Base-by-base conservation (phyloP, 768 basidiomycete species). In the Suillus tomentosus region DNA sequence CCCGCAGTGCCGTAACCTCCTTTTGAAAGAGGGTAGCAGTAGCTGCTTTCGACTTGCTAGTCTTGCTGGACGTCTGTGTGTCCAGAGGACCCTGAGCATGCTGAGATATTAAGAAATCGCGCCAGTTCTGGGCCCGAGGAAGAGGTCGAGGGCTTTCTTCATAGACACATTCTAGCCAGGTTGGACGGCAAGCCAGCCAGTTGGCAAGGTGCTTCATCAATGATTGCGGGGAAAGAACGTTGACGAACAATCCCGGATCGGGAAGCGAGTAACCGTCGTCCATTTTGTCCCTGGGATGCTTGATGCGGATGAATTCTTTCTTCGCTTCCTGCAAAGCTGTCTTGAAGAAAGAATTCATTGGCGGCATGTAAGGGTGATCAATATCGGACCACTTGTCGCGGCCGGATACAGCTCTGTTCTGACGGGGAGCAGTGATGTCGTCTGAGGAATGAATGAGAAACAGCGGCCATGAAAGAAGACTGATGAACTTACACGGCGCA, bases 351-450 rank as follows among this genome's bases (percentile, higher is more conserved):
- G 27, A 37, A 10, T 58, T 37, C 37, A 37, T 37, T 37, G 56
- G 37, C 14, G 37, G 56, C 56, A 58, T 37, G 4, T 5, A 42
- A 37, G 36, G 56, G 56, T 58, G 56, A 24, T 58, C 56, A 5
- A 58, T 39, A 40, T 58, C 56, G 8, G 34, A 37, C 56, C 56
- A 58, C 56, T 58, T 58, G 37, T 58, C 34, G 40, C 37, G 15
- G 37, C 56, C 56, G 7, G 22, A 42, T 5, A 42, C 56, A 37
- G 5, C 19, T 58, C 7, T 27, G 3, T 39, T 42, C 9, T 22
- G 37, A 37, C 2, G 36, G 8, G 37, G 34, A 58, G 56, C 7
- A 2, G 36, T 42, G 5, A 19, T 3, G 22, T 58, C 6, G 27
- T 48, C 48, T 48, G 48, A 48, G 0, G 6, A 48, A 48, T 48